Evolutionary conservation across 306 rosid species (phyloP).

Genomic region (Cajanus cajan): DNA sequence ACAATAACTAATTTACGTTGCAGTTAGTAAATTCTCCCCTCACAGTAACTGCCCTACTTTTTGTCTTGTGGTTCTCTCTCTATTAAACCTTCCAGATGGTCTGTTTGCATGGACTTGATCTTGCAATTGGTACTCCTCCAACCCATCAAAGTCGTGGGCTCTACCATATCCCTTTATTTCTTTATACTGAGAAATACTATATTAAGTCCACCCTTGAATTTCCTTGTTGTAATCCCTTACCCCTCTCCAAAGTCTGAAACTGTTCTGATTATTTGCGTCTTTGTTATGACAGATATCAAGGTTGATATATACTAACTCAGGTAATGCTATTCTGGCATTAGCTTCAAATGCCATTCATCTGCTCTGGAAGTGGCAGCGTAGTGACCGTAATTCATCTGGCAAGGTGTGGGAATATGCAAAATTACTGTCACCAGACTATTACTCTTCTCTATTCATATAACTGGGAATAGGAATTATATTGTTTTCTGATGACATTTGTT

Average conservation of each 20-base stretch:
- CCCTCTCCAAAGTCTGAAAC: neutral
- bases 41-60: neutral
- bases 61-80: neutral
- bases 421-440: conserved; percentile 18
- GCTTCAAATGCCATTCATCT: conserved; percentile 94
- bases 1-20: neutral
- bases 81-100: neutral
- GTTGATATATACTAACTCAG: conserved; percentile 91
- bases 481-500: conserved; percentile 34
- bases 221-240: neutral
- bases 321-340: conserved; percentile 83
- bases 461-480: neutral
- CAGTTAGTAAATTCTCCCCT: neutral
- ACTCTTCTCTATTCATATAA: conserved; percentile 4
- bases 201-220: neutral
- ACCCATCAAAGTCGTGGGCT: neutral
- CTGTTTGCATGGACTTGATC: too few relatives aligned
- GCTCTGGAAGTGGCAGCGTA: conserved; percentile 93
- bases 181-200: neutral
- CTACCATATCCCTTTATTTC: neutral
- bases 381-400: conserved; percentile 73
- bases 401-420: conserved; percentile 50
- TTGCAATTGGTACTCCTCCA: neutral
- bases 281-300: conserved; percentile 77
- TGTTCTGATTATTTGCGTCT: conserved; percentile 26